Base-by-base conservation (phyloP, 2,329 filamentous ascomycete genomes). In the Nemania abortiva region DNA sequence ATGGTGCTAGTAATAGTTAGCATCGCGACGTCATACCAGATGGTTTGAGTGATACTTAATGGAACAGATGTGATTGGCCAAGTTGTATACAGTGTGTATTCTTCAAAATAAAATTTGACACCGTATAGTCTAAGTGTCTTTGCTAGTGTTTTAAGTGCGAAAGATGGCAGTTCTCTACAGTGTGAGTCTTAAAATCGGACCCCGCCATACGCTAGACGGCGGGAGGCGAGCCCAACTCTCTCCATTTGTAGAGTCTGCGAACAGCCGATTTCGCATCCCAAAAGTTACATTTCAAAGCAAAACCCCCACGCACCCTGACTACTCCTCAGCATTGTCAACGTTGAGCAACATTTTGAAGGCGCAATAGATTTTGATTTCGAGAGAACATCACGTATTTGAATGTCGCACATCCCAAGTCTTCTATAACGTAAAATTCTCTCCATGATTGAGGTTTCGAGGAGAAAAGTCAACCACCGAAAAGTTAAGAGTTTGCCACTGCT, bases 231-330 rank as follows among this genome's bases (percentile, higher is more conserved):
- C 34, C 37, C 50, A 31, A 34, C 47, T 45, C 11, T 20, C 49
- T n/a, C n/a, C n/a, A n/a, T n/a, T n/a, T n/a, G n/a, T 45, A n/a
- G 49, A 68, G 64, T 56, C 61, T 63, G 45, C 68, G 54, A 62
- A 55, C 63, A 53, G 72, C 73, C 73, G 73, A 73, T 75, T 57
- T 74, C 73, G 73, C 73, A 72, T 69, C 61, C 65, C 66, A 68
- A 73, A 72, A 69, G 58, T 66, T 54, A 65, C 72, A 75, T 74
- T 75, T 75, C 73, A 75, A 74, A 74, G 68, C 71, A 73, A 53
- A 56, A 49, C 31, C 34, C 31, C 53, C 45, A 64, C 54, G 20
- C 58, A 24, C 22, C 45, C 50, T 37, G 67, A 49, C n/a, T 20
- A 29, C 45, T 34, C 39, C 18, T 11, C 24, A 49, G 15, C 20